Evolutionary conservation across 176 grass and related monocot genomes (phyloP).

Genomic region (Panicum miliaceum): DNA sequence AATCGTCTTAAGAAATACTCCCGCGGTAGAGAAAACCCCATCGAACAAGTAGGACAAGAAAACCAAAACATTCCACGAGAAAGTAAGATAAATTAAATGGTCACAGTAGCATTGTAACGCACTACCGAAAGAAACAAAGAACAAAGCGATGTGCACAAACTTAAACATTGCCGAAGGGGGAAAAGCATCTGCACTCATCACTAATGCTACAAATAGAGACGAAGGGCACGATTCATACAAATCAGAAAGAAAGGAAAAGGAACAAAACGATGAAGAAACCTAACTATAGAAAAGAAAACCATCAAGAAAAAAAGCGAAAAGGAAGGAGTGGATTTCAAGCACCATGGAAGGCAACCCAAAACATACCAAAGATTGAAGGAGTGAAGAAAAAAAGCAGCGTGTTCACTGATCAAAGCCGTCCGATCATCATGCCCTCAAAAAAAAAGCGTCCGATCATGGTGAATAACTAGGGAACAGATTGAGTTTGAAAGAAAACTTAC

Average conservation of each 20-base stretch:
- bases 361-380: not conserved
- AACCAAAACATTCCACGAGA: not conserved
- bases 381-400: not conserved
- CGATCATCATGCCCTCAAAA: too few relatives aligned
- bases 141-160: constrained; percentile 2
- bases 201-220: not conserved
- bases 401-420: constrained; percentile 5
- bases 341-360: not conserved
- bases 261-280: constrained; percentile 6
- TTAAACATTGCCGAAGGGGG: not conserved
- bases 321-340: constrained; percentile 1
- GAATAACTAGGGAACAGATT: not conserved
- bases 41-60: not conserved
- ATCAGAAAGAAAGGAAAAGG: not conserved
- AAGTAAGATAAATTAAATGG: constrained; percentile 11
- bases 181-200: not conserved
- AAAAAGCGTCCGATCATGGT: constrained; percentile 16
- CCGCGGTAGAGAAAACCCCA: not conserved
- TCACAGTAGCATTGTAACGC: not conserved
- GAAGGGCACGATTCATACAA: not conserved
- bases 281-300: not conserved
- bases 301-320: not conserved
- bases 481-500: constrained; percentile 36
- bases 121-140: not conserved
- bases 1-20: not conserved